phyloP scores from a whole-genome alignment of 768 basidiomycete genomes.

The Macrolepiota albuminosa region DNA sequence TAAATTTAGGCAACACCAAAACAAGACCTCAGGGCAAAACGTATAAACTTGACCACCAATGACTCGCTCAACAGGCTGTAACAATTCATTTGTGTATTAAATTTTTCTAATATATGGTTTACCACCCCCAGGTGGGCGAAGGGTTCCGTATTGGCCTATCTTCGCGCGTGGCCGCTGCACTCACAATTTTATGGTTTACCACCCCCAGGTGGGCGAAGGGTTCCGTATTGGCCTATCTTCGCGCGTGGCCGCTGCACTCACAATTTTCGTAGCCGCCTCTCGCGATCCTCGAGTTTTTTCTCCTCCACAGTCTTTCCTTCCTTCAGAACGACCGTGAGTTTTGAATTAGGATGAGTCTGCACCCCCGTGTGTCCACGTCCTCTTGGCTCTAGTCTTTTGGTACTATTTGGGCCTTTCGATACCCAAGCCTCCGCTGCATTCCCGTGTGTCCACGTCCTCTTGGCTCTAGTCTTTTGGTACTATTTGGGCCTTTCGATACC shows the following conservation, averaged over 20 bases:
- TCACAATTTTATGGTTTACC: slow-evolving; percentile 69
- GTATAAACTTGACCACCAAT: too few species aligned
- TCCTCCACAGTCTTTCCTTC: slow-evolving; percentile 79
- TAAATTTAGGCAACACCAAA: slow-evolving; percentile 20
- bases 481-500: slow-evolving; percentile 80
- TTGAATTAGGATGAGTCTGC: slow-evolving; percentile 69
- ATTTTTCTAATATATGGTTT: slow-evolving; percentile 21
- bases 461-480: slow-evolving; percentile 66
- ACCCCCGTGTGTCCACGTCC: slow-evolving; percentile 81
- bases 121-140: slow-evolving; percentile 76
- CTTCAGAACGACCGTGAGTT: slow-evolving; percentile 69
- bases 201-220: slow-evolving; percentile 68
- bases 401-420: slow-evolving; percentile 65
- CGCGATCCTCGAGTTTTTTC: slow-evolving; percentile 54
- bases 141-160: slow-evolving; percentile 76
- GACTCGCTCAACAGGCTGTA: not conserved
- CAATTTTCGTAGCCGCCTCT: slow-evolving; percentile 68
- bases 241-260: slow-evolving; percentile 73
- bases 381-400: slow-evolving; percentile 71
- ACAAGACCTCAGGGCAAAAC: not conserved
- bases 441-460: slow-evolving; percentile 82
- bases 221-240: slow-evolving; percentile 81
- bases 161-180: slow-evolving; percentile 75
- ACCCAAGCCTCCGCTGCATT: slow-evolving; percentile 89
- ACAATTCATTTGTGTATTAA: not conserved